These are phyloP conservation scores for Puccinia novopanici DNA, from an alignment of 1,284 basidiomycete species.

Conservation along the genomic window DNA sequence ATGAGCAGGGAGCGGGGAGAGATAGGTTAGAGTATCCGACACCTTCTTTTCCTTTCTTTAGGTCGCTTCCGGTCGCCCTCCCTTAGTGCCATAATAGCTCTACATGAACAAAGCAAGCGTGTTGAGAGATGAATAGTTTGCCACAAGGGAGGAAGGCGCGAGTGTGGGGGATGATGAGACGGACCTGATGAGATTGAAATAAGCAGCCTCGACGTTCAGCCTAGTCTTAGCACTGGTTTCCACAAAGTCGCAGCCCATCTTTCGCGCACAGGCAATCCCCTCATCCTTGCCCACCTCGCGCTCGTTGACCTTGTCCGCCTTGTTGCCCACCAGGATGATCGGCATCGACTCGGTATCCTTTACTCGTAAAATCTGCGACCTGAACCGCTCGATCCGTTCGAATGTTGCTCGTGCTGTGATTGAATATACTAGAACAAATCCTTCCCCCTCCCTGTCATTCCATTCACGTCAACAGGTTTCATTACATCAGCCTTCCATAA, in stretches of 20 bases:
- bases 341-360: conserved; percentile 58
- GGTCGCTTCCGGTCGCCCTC: conserved; percentile 41
- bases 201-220: conserved; percentile 58
- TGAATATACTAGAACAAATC: conserved; percentile 58
- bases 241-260: conserved; percentile 58
- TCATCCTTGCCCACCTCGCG: conserved; percentile 57
- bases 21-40: conserved; percentile 39
- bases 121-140: background rate
- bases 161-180: conserved; percentile 8
- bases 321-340: conserved; percentile 59
- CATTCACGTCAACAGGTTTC: background rate
- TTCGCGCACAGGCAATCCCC: conserved; percentile 56
- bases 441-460: conserved; percentile 56
- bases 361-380: conserved; percentile 57
- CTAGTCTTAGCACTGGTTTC: conserved; percentile 58
- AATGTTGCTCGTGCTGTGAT: conserved; percentile 57
- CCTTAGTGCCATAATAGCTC: conserved; percentile 43
- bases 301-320: conserved; percentile 58
- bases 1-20: background rate
- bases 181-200: conserved; percentile 56
- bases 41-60: conserved; percentile 49
- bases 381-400: conserved; percentile 57
- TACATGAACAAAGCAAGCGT: conserved; percentile 10
- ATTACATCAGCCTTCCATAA: background rate
- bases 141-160: background rate